Base-by-base conservation (phyloP, 2,329 filamentous ascomycete species). In the Diaporthe eres region DNA sequence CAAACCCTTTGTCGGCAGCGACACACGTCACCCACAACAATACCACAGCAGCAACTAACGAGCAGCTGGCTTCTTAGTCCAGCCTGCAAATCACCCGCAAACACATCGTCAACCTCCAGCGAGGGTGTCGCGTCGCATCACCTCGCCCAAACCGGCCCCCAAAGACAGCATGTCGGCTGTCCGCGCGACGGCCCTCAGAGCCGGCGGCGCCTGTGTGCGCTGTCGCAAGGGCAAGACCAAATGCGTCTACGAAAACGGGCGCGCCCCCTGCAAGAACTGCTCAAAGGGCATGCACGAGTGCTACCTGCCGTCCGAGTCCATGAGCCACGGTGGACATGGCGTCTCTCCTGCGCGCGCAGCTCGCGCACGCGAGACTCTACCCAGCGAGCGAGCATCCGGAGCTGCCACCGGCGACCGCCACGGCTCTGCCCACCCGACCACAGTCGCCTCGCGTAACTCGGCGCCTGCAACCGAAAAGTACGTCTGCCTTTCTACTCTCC, bases 211-310 rank as follows among this genome's bases (percentile, higher is more conserved):
- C 80, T 92, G 90, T 79, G 90, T 91, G 78, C 89, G 90, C 83
- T 92, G 90, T 83, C 89, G 90, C 82, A 92, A 91, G 81, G 90
- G 90, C 84, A 92, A 92, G 83, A 92, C 90, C 71, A 91, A 91
- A 80, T 92, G 90, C 77, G 90, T 91, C 80, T 92, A 92, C 84
- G 90, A 91, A 77, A 91, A 90, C 79, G 90, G 89, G 71, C 86
- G 89, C 81, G 88, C 89, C n/a, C 90, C 90, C 17, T 92, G 90
- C 85, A 90, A 90, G 81, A 92, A 92, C 83, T 92, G 90, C 83
- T 88, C 89, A 65, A 92, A 92, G 83, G 90, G 90, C 76, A 89
- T 91, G 88, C 90, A 92, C 82, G 89, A 91, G 74, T 92, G 90
- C 84, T 92, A 91, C 81, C 84, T 92, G 28, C 90, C 90, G 53